Conservation (phyloP, 306 rosid genomes). For the Pterocarpus macrocarpus region DNA sequence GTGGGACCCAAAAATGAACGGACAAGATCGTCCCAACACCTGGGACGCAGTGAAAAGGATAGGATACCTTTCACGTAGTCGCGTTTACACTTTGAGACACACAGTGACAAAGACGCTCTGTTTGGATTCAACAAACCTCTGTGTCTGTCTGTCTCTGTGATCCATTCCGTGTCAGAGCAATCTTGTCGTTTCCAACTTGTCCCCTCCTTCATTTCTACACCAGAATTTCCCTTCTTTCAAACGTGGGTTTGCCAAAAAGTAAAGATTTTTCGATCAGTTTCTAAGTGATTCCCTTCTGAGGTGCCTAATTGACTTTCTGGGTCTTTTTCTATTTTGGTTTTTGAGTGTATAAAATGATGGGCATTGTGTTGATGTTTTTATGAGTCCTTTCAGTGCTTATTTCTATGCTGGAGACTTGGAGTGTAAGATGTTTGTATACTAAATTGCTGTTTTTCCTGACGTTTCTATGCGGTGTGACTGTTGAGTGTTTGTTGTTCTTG, state of each 20-base stretch:
- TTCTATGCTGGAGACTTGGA: neutral
- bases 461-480: constrained; percentile 13
- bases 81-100: neutral
- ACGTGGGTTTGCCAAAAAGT: neutral
- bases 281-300: constrained; percentile 6
- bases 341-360: neutral
- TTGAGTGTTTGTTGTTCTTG: neutral
- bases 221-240: neutral
- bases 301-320: constrained; percentile 34
- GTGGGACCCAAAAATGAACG: neutral
- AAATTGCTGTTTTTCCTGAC: constrained; percentile 16
- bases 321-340: neutral
- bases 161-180: neutral
- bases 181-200: neutral
- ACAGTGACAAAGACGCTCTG: neutral
- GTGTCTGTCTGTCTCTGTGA: neutral
- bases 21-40: neutral
- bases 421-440: constrained; percentile 15
- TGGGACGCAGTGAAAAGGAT: neutral
- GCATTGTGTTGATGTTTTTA: neutral
- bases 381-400: neutral
- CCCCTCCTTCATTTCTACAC: neutral
- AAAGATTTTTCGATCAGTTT: constrained; percentile 22
- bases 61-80: neutral
- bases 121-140: neutral